Percentiles rank a stretch among this genome's conserved stretches.
phyloP scores from a whole-genome alignment of 371 early-diverging fungal genomes.

The Umbelopsis sp. region DNA sequence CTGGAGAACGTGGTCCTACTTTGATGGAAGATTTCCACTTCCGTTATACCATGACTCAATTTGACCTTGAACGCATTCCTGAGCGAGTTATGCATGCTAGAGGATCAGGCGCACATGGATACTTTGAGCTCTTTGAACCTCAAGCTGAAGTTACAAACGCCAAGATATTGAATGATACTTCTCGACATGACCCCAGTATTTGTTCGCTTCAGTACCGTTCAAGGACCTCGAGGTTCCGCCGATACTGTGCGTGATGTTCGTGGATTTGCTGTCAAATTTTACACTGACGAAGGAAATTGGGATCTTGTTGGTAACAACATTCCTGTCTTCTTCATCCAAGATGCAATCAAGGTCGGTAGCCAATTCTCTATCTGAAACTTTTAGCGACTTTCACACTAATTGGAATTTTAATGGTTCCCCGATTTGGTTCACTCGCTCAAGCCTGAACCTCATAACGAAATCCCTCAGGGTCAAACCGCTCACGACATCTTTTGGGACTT shows the following conservation, averaged over 20 bases:
- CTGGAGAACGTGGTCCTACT: conserved; percentile 35
- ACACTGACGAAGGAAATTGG: conserved; percentile 53
- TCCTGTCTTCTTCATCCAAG: conserved; percentile 8
- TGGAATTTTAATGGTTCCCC: conserved; percentile 29
- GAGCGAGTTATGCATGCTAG: conserved; percentile 76
- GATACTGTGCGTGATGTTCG: conserved; percentile 66
- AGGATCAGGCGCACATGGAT: conserved; percentile 71
- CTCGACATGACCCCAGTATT: conserved; percentile 68
- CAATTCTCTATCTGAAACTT: background rate
- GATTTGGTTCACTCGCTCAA: conserved; percentile 56
- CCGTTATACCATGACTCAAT: conserved; percentile 68
- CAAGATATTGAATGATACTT: conserved; percentile 49
- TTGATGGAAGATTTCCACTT: conserved; percentile 65
- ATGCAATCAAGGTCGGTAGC: background rate
- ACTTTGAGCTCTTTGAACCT: conserved; percentile 38
- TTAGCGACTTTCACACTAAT: background rate
- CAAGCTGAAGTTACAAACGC: conserved; percentile 41
- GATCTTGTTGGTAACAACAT: conserved; percentile 11
- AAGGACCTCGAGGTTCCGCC: conserved; percentile 60
- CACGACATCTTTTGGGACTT: conserved; percentile 58
- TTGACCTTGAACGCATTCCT: conserved; percentile 72
- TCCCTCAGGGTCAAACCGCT: conserved; percentile 53
- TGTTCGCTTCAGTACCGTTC: conserved; percentile 66
- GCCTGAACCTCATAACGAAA: conserved; percentile 50
- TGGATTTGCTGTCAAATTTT: conserved; percentile 65